Percentiles rank a stretch among this genome's conserved stretches.
These are phyloP conservation scores for Metarhizium humberi DNA, from an alignment of 2,329 filamentous ascomycete genomes.

Conservation along the genomic window DNA sequence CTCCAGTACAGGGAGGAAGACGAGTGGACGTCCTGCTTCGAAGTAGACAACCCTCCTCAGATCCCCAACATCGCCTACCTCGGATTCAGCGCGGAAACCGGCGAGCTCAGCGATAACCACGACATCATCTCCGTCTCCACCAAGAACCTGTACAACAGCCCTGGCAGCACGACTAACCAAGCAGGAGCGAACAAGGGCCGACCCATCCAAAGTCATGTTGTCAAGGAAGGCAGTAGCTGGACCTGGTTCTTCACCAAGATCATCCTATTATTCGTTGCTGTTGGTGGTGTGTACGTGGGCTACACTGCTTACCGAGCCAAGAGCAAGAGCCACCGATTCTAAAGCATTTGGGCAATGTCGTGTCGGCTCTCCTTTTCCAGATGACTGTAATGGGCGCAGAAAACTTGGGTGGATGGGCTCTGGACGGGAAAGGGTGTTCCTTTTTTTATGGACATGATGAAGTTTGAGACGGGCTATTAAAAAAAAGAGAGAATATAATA, in stretches of 20 bases:
- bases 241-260: constrained; percentile 69
- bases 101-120: constrained; percentile 94
- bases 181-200: constrained; percentile 26
- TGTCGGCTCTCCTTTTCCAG: not conserved
- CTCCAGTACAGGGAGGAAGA: constrained; percentile 88
- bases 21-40: constrained; percentile 87
- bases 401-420: not conserved
- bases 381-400: not conserved
- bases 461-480: not conserved
- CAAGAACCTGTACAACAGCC: constrained; percentile 73
- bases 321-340: constrained; percentile 51
- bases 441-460: not conserved
- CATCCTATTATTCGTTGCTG: constrained; percentile 60
- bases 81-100: constrained; percentile 80
- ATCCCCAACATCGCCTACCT: constrained; percentile 72
- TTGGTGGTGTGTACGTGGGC: constrained; percentile 72
- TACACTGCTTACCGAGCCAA: constrained; percentile 73
- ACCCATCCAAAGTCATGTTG: constrained; percentile 22
- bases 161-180: constrained; percentile 27
- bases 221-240: constrained; percentile 43
- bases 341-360: constrained; percentile 9
- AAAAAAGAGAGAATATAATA: not conserved
- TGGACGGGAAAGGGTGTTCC: not conserved
- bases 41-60: constrained; percentile 57
- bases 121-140: constrained; percentile 84